phyloP scores from a whole-genome alignment of 768 basidiomycete genomes.

The Agaricus sinodeliciosus region DNA sequence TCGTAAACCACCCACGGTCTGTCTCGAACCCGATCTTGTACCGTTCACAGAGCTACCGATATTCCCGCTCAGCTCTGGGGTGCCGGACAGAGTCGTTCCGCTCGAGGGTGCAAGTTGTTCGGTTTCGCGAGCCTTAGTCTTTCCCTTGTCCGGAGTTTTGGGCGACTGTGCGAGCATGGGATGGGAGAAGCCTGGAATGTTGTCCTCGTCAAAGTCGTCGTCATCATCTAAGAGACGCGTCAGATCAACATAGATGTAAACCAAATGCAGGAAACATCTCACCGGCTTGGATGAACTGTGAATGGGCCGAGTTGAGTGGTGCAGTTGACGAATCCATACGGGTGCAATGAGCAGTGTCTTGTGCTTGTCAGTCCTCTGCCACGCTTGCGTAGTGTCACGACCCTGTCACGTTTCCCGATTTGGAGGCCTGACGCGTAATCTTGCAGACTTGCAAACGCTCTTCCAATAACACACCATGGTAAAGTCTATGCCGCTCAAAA shows the following conservation, averaged over 20 bases:
- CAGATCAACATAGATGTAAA: not conserved
- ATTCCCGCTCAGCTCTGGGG: conserved; percentile 53
- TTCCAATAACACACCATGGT: conserved; percentile 21
- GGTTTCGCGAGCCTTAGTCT: conserved; percentile 54
- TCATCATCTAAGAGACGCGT: conserved; percentile 47
- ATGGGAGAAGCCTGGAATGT: conserved; percentile 74
- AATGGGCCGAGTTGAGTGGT: conserved; percentile 47
- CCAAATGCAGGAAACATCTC: not conserved
- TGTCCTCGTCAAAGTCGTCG: conserved; percentile 77
- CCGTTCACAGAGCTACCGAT: conserved; percentile 48
- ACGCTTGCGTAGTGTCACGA: conserved; percentile 20
- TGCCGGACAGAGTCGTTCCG: conserved; percentile 20
- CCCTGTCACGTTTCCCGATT: conserved; percentile 28
- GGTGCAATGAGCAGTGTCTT: not conserved
- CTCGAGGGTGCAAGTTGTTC: conserved; percentile 43
- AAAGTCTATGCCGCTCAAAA: not conserved
- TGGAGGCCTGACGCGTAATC: conserved; percentile 47
- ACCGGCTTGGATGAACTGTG: conserved; percentile 82
- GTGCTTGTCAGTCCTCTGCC: not conserved
- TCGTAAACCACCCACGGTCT: conserved; percentile 77
- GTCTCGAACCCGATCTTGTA: conserved; percentile 38
- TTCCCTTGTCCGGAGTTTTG: conserved; percentile 54
- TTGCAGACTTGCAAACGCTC: conserved; percentile 11
- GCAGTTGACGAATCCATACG: conserved; percentile 39
- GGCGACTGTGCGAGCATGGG: conserved; percentile 45